phyloP scores from a whole-genome alignment of 768 basidiomycete genomes.

The Strobilomyces dryophilus region DNA sequence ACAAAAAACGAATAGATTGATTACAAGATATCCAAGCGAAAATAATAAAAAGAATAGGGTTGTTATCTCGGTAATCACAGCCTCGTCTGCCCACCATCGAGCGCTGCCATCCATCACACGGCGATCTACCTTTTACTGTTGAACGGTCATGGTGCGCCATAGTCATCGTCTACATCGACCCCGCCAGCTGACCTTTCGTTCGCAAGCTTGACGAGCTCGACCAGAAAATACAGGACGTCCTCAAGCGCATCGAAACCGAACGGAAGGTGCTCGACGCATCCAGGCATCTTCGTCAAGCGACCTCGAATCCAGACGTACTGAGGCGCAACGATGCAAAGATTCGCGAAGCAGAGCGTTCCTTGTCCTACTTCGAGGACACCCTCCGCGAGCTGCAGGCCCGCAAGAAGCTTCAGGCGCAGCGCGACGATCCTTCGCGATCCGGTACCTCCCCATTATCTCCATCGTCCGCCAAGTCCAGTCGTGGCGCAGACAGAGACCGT shows the following conservation, averaged over 20 bases:
- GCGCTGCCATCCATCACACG: slow-evolving; percentile 14
- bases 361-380: slow-evolving; percentile 85
- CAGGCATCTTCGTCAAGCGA: slow-evolving; percentile 73
- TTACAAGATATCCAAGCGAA: slow-evolving; percentile 28
- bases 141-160: slow-evolving; percentile 30
- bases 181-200: neutral
- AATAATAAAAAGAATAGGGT: slow-evolving; percentile 7
- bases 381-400: slow-evolving; percentile 78
- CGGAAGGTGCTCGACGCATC: slow-evolving; percentile 89
- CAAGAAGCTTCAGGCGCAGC: slow-evolving; percentile 60
- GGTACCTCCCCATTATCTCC: slow-evolving; percentile 35
- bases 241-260: slow-evolving; percentile 87
- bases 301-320: slow-evolving; percentile 82
- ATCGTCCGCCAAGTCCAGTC: slow-evolving; percentile 15
- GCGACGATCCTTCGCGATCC: slow-evolving; percentile 52
- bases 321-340: slow-evolving; percentile 80
- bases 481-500: slow-evolving; percentile 30
- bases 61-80: slow-evolving; percentile 29
- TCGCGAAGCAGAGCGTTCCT: slow-evolving; percentile 76
- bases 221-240: slow-evolving; percentile 90
- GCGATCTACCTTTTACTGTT: slow-evolving; percentile 9
- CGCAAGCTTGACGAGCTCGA: slow-evolving; percentile 59
- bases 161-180: slow-evolving; percentile 8
- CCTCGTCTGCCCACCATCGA: slow-evolving; percentile 25
- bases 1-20: slow-evolving; percentile 12